Evolutionary conservation across 345 rosid species (phyloP), one percentile per base, ranked within the genome.

Genomic region (Excoecaria agallocha): DNA sequence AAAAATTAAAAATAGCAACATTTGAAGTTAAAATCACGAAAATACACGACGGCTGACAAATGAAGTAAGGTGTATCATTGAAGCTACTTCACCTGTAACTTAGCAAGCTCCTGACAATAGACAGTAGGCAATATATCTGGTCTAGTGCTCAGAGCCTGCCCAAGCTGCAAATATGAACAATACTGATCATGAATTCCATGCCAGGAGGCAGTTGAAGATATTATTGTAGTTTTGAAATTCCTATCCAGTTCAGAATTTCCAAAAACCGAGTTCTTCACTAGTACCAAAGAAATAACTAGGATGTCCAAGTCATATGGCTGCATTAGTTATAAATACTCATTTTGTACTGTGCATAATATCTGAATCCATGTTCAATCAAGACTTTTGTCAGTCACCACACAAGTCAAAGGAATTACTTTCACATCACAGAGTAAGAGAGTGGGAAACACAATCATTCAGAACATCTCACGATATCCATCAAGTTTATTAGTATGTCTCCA

Each of bases 81-180:
- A 35, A 67, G 51, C 38, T 22, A 37, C 10, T 35, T 12, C 45
- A 91, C 98, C 94, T 95, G 99, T 82, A 95, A 86, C 79, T 95
- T 91, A 25, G 92, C 87, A 83, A 95, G 99, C 86, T 95, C 99
- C 78, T 89, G 92, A 79, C 96, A 93, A 71, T 93, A 95, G 30
- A 93, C 79, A 54, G 87, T 72, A 12, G 99, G 92, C 81, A 95
- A 84, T 84, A 95, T 85, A 82, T 95, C 97, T 64, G 96, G 88
- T 80, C 98, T 93, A 16, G 97, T 95, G 89, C 98, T 93, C 77
- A 93, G 86, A 68, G 96, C 98, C 89, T 95, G 99, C 58, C 98
- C 98, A 15, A 95, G 95, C 99, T 93, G 96, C 70, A 72, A 56
- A 79, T 51, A n/a, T 30, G 72, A 39, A 75, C 1, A 72, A 78